Percentiles rank a stretch among this genome's conserved stretches.
Conservation (phyloP, 768 basidiomycete species). For the Roridomyces roridus region DNA sequence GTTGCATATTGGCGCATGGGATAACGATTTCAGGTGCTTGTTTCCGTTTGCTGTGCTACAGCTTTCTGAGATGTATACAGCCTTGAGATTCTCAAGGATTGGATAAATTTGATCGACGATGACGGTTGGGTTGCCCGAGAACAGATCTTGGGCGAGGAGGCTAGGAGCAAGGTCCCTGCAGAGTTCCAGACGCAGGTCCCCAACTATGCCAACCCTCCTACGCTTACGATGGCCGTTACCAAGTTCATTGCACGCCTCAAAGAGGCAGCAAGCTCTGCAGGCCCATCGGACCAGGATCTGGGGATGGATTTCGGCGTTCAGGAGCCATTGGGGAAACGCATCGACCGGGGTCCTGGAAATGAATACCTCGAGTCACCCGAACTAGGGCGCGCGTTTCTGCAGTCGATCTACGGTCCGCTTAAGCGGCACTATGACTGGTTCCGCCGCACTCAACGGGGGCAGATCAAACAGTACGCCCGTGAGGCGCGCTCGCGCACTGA, state of each 20-base stretch:
- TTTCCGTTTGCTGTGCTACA: background rate
- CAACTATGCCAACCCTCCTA: slow-evolving; percentile 94
- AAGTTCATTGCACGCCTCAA: slow-evolving; percentile 84
- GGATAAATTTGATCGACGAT: slow-evolving; percentile 91
- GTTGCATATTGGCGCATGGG: slow-evolving; percentile 90
- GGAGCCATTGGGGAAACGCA: slow-evolving; percentile 46
- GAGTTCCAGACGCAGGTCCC: slow-evolving; percentile 96
- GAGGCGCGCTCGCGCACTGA: slow-evolving; percentile 86
- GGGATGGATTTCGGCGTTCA: slow-evolving; percentile 72
- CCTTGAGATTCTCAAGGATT: slow-evolving; percentile 87
- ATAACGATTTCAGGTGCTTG: slow-evolving; percentile 79
- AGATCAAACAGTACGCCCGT: slow-evolving; percentile 89
- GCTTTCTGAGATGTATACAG: slow-evolving; percentile 41
- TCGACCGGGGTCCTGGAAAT: slow-evolving; percentile 37
- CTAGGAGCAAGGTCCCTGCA: slow-evolving; percentile 87
- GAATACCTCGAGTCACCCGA: slow-evolving; percentile 62
- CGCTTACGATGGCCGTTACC: slow-evolving; percentile 91
- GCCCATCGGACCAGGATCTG: slow-evolving; percentile 65
- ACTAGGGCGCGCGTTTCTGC: slow-evolving; percentile 71
- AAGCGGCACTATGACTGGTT: slow-evolving; percentile 97
- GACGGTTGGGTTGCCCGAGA: slow-evolving; percentile 97
- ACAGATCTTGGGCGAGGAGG: slow-evolving; percentile 96
- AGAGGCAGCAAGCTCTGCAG: slow-evolving; percentile 38
- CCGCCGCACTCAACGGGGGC: slow-evolving; percentile 90
- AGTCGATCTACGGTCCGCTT: slow-evolving; percentile 81